Evolutionary conservation across 2,329 filamentous ascomycete genomes (phyloP).

Genomic region (Monosporascus cannonballus): DNA sequence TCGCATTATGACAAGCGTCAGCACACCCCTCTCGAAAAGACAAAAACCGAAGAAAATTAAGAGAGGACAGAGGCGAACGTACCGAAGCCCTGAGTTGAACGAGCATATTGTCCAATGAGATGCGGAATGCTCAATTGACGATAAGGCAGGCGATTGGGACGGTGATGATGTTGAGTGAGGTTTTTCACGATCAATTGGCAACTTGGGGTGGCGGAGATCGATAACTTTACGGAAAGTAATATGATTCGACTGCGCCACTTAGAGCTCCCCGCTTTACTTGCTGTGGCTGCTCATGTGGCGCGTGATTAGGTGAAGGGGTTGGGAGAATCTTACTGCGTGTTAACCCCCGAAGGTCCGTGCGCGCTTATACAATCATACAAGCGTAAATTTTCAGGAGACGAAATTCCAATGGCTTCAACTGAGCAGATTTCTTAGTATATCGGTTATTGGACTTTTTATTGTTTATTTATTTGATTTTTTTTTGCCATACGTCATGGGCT

Average conservation of each 20-base stretch:
- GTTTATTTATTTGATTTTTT: background rate
- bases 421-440: background rate
- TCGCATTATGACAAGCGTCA: conserved; percentile 19
- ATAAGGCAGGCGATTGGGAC: conserved; percentile 21
- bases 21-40: background rate
- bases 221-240: background rate
- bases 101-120: conserved; percentile 45
- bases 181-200: background rate
- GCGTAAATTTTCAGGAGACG: too few relatives aligned
- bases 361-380: background rate
- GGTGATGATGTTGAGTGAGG: conserved; percentile 1
- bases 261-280: background rate
- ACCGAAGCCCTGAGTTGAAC: conserved; percentile 51
- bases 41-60: conserved; percentile 1
- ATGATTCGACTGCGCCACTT: background rate
- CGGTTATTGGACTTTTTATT: background rate
- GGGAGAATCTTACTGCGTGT: too few relatives aligned
- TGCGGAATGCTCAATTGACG: conserved; percentile 42
- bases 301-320: too few relatives aligned
- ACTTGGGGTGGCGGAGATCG: background rate
- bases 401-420: background rate
- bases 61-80: conserved; percentile 26
- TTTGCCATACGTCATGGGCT: background rate
- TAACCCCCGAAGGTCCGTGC: background rate
- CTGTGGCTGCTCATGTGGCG: too few relatives aligned